Evolutionary conservation across 345 rosid species (phyloP), one percentile per base, ranked within the genome.

Genomic region (Luvunga scandens): DNA sequence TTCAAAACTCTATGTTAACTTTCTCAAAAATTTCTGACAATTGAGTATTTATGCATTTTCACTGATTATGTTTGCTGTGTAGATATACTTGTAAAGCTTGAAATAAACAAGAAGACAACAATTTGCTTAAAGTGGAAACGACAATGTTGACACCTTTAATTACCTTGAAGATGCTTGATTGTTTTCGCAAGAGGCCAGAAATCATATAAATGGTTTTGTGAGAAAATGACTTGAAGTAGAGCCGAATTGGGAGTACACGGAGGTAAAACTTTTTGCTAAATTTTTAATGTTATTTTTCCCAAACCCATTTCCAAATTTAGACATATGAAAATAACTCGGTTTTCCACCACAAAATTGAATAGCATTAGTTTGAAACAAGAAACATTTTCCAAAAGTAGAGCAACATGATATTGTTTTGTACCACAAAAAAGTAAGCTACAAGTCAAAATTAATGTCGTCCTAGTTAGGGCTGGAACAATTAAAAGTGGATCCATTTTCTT

Each of bases 171-270:
- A 4, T 53, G 19, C 57, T 33, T 55, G 31, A 13, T 31, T 3
- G 18, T n/a, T 31, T 6, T 22, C 6, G 7, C 66, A 24, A 72
- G 66, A 71, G 75, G 75, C 19, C 75, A 56, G 48, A 72, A 30
- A 72, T 19, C 65, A 22, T 22, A 33, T 22, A 12, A 45, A 22
- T 57, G 42, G 65, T 30, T 7, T 28, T 24, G 25, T 70, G 4
- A 77, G 45, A 70, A 70, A 65, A 45, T 27, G 48, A 78, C 55
- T 70, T 70, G 55, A 50, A 42, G 69, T 16, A 75, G 59, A 70
- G 75, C 63, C 31, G 50, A 62, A 71, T 25, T 71, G 9, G 33
- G 7, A n/a, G 25, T 9, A 39, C 19, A 12, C 22, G 25, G 63
- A 24, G 69, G 48, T 48, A 77, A 71, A 62, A 48, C 25, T 63